phyloP scores from a whole-genome alignment of 805 yeast genomes.

The Candida tibetensis region DNA sequence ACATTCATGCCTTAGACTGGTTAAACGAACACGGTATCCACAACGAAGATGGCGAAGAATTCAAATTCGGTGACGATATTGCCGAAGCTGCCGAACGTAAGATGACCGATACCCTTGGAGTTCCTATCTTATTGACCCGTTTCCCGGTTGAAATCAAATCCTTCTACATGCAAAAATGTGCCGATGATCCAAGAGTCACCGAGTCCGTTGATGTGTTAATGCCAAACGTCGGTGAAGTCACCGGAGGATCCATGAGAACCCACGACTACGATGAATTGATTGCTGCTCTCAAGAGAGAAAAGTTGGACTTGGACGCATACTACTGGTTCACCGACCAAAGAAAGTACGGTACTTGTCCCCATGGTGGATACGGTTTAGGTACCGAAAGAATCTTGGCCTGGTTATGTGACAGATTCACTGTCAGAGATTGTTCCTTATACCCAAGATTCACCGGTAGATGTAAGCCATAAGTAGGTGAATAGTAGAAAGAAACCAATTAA shows the following conservation, averaged over 20 bases:
- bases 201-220: slow-evolving; percentile 97
- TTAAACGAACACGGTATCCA: slow-evolving; percentile 90
- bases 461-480: slow-evolving; percentile 66
- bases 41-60: slow-evolving; percentile 91
- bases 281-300: slow-evolving; percentile 92
- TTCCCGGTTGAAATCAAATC: slow-evolving; percentile 98
- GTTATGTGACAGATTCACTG: slow-evolving; percentile 97
- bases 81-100: slow-evolving; percentile 99
- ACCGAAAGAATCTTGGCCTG: slow-evolving; percentile 98
- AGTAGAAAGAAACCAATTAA: slow-evolving; percentile 2
- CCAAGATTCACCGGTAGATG: slow-evolving; percentile 99
- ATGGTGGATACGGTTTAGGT: slow-evolving; percentile 99
- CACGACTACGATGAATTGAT: slow-evolving; percentile 74
- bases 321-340: slow-evolving; percentile 97
- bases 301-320: slow-evolving; percentile 76
- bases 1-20: slow-evolving; percentile 91
- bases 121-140: slow-evolving; percentile 85
- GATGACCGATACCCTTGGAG: slow-evolving; percentile 94
- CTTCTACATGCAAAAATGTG: slow-evolving; percentile 93
- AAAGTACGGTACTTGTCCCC: slow-evolving; percentile 96
- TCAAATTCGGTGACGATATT: slow-evolving; percentile 97
- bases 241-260: slow-evolving; percentile 99
- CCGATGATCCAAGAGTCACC: slow-evolving; percentile 89
- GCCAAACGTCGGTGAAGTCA: slow-evolving; percentile 99
- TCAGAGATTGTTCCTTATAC: slow-evolving; percentile 95